Percentiles rank a stretch among this genome's conserved stretches.
phyloP scores from a whole-genome alignment of 345 rosid genomes.

The Eucalyptus cladocalyx region DNA sequence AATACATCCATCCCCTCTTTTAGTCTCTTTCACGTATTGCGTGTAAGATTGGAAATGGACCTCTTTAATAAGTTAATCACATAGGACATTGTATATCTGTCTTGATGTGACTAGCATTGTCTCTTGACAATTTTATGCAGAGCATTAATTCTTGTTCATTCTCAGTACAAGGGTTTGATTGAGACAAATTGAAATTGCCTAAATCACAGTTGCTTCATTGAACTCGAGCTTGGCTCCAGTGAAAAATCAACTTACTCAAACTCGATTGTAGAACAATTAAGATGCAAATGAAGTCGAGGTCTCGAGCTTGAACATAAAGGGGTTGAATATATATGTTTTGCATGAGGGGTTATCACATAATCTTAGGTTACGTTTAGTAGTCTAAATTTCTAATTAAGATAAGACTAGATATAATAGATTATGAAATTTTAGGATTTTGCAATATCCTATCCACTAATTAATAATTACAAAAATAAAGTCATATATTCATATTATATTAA shows the following conservation, averaged over 20 bases:
- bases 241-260: not conserved
- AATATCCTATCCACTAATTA: accelerated
- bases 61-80: not conserved
- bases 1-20: not conserved
- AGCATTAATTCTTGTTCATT: not conserved
- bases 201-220: not conserved
- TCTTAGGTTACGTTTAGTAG: accelerated
- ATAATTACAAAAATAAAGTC: accelerated
- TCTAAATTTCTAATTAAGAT: accelerated
- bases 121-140: not conserved
- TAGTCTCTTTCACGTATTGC: not conserved
- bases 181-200: not conserved
- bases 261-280: not conserved
- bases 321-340: not conserved
- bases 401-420: accelerated
- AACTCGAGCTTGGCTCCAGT: not conserved
- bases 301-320: not conserved
- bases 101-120: not conserved
- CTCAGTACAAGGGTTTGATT: not conserved
- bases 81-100: not conserved
- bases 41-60: not conserved
- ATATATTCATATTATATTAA: too few species aligned
- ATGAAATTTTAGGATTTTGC: accelerated
- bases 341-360: not conserved
- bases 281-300: not conserved